Evolutionary conservation across 75 land plant genomes (phyloP).

Genomic region (Azolla pinnata): DNA sequence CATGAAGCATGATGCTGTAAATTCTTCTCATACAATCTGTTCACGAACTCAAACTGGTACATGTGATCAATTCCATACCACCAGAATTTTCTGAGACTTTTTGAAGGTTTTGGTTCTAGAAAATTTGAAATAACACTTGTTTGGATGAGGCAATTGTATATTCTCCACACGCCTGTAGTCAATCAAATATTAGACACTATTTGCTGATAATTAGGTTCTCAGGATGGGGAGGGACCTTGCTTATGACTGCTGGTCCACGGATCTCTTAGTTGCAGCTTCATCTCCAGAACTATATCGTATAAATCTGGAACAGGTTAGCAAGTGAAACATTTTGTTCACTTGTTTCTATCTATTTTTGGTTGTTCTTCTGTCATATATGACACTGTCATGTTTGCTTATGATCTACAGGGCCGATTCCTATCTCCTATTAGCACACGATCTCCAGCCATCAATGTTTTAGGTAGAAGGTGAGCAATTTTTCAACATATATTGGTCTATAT

Average conservation of each 20-base stretch:
- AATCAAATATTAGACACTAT: too few relatives aligned
- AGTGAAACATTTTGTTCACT: not conserved
- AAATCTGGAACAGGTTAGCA: slow-evolving; percentile 79
- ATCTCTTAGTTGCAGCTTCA: slow-evolving; percentile 89
- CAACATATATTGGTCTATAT: too few relatives aligned
- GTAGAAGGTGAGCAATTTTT: slow-evolving; percentile 46
- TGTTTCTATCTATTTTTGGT: not conserved
- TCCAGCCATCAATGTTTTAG: slow-evolving; percentile 76
- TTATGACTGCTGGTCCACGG: slow-evolving; percentile 94
- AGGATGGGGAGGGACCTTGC: slow-evolving; percentile 96
- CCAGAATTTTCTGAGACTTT: too few relatives aligned
- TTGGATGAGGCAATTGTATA: too few relatives aligned
- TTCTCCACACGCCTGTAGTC: too few relatives aligned
- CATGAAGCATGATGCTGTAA: too few relatives aligned
- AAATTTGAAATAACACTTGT: too few relatives aligned
- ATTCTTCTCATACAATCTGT: too few relatives aligned
- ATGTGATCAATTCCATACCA: too few relatives aligned
- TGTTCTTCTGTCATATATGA: not conserved
- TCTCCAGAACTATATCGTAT: slow-evolving; percentile 91
- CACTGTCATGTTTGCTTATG: not conserved
- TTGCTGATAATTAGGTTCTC: slow-evolving; percentile 11
- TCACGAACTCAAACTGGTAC: too few relatives aligned
- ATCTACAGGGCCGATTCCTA: slow-evolving; percentile 77
- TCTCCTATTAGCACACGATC: slow-evolving; percentile 64
- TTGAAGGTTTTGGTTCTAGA: too few relatives aligned